phyloP scores from a whole-genome alignment of 2,329 filamentous ascomycete species.

The Talaromyces sp. region DNA sequence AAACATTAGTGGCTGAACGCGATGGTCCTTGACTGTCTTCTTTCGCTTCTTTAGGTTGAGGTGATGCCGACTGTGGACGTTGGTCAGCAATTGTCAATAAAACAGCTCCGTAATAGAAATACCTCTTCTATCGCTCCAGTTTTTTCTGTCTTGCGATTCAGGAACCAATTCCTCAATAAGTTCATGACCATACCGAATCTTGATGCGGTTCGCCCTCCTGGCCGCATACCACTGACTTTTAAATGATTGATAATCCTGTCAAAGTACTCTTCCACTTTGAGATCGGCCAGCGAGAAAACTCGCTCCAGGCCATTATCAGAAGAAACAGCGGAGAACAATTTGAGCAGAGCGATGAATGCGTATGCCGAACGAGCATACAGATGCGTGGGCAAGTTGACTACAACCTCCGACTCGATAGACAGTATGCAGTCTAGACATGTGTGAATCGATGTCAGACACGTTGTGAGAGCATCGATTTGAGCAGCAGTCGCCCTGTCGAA shows the following conservation, averaged over 20 bases:
- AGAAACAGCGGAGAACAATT: slow-evolving; percentile 67
- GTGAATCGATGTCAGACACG: slow-evolving; percentile 66
- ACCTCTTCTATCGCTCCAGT: slow-evolving; percentile 24
- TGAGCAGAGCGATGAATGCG: slow-evolving; percentile 68
- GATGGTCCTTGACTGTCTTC: neutral
- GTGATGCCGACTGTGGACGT: neutral
- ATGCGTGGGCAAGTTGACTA: slow-evolving; percentile 67
- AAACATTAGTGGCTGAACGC: neutral
- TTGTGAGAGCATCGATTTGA: slow-evolving; percentile 64
- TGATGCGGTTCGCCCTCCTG: slow-evolving; percentile 62
- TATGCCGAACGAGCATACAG: slow-evolving; percentile 70
- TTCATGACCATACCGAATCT: slow-evolving; percentile 70
- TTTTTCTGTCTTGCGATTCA: slow-evolving; percentile 41
- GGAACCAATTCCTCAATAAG: slow-evolving; percentile 69
- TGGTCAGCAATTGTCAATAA: neutral
- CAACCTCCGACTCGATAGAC: slow-evolving; percentile 55
- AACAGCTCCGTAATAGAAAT: neutral
- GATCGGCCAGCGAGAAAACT: slow-evolving; percentile 64
- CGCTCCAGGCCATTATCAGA: slow-evolving; percentile 64
- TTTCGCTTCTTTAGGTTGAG: neutral
- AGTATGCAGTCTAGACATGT: slow-evolving; percentile 64
- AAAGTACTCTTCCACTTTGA: slow-evolving; percentile 65
- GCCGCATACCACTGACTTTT: slow-evolving; percentile 58
- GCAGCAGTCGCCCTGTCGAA: slow-evolving; percentile 48
- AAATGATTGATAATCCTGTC: slow-evolving; percentile 69